A percentile compares a stretch with the other conserved stretches of the same genome.
Conservation (phyloP, 257 asterid species). For the Solanum chilense region DNA sequence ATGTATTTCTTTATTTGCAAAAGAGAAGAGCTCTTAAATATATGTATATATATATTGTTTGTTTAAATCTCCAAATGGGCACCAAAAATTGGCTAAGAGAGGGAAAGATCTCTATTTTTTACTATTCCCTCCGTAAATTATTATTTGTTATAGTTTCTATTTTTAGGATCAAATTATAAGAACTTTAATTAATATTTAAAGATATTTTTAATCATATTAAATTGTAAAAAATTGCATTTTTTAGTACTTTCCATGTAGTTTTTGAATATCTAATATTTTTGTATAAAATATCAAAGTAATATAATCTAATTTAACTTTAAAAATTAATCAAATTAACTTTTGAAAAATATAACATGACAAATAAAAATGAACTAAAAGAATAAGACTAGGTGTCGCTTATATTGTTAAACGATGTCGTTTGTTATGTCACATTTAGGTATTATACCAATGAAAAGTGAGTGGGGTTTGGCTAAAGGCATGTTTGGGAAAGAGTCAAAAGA, state of each 20-base stretch:
- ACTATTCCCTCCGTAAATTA: fast-evolving
- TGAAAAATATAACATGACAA: too few relatives aligned
- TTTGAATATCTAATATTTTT: too few relatives aligned
- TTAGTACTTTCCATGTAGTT: too few relatives aligned
- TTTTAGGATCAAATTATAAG: too few relatives aligned
- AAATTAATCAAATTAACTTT: too few relatives aligned
- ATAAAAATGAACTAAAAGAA: too few relatives aligned
- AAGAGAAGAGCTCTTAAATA: background rate
- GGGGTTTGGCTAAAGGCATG: background rate
- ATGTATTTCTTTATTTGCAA: background rate
- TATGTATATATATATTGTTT: background rate
- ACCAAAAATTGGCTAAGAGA: background rate
- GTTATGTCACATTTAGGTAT: background rate
- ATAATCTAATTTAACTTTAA: too few relatives aligned
- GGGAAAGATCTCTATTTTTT: background rate
- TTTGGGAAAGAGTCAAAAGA: background rate
- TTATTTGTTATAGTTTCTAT: too few relatives aligned
- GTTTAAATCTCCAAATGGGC: background rate
- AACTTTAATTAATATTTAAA: too few relatives aligned
- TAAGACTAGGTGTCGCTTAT: background rate
- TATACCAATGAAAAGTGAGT: background rate
- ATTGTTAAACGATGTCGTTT: background rate
- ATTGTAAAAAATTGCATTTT: too few relatives aligned
- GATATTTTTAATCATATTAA: too few relatives aligned
- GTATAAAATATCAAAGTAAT: too few relatives aligned